Evolutionary conservation across 208 protist genomes (phyloP).

Genomic region (Leishmania amazonensis): DNA sequence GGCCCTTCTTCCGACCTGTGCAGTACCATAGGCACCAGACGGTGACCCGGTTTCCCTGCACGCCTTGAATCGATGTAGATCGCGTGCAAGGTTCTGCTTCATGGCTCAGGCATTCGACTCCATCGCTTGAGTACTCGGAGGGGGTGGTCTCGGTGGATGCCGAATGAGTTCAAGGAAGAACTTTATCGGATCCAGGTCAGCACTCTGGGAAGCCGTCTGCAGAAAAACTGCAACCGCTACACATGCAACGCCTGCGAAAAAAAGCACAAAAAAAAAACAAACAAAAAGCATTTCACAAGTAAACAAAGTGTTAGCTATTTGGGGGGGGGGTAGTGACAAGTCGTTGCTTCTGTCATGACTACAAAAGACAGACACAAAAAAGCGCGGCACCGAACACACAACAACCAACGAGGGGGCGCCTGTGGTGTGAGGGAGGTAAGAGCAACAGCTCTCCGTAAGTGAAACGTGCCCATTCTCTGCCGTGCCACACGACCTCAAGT

Average conservation of each 20-base stretch:
- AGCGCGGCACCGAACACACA: background rate
- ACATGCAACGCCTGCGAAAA: no score
- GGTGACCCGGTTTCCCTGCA: background rate
- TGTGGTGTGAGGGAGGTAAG: background rate
- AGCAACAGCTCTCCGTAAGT: background rate
- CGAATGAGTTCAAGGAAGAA: background rate
- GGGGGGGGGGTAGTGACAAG: no score
- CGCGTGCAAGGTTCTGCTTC: background rate
- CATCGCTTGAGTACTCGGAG: background rate
- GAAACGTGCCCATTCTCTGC: background rate
- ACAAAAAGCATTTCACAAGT: no score
- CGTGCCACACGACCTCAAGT: background rate
- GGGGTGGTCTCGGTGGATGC: background rate
- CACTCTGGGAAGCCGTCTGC: no score
- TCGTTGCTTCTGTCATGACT: no score
- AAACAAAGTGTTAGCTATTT: no score
- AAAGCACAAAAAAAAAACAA: no score
- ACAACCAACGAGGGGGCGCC: background rate
- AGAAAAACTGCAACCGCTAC: no score
- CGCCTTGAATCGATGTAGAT: background rate
- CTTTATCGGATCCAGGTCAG: background rate
- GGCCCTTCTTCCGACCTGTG: background rate
- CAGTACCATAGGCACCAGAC: background rate
- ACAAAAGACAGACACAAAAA: background rate
- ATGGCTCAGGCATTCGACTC: background rate